phyloP scores from a whole-genome alignment of 345 rosid species.

The Lagerstroemia speciosa region DNA sequence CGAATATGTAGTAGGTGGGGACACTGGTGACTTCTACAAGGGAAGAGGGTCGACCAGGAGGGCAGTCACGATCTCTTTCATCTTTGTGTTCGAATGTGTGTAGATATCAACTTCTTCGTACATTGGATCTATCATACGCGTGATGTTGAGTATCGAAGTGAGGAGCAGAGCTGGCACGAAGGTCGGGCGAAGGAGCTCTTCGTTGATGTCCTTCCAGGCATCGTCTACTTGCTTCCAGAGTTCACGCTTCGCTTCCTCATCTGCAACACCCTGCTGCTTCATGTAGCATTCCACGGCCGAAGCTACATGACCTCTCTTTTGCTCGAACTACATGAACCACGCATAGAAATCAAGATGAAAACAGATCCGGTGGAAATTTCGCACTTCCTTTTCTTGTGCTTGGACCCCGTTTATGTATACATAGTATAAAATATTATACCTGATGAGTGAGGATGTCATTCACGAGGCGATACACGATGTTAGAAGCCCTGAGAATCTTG shows the following conservation, averaged over 20 bases:
- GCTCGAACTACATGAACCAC: constrained; percentile 11
- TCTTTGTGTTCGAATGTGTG: not conserved
- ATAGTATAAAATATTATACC: no score
- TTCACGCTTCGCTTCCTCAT: constrained; percentile 12
- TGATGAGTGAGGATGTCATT: constrained; percentile 18
- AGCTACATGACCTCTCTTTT: constrained; percentile 15
- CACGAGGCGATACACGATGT: constrained; percentile 12
- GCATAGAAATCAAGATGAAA: no score
- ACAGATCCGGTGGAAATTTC: no score
- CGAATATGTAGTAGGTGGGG: no score
- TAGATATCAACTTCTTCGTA: constrained; percentile 24
- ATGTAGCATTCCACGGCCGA: constrained; percentile 28
- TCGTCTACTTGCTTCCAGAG: constrained; percentile 5
- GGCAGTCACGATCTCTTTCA: constrained; percentile 13
- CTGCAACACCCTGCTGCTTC: constrained; percentile 16
- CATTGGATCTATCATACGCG: constrained; percentile 13
- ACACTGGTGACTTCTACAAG: not conserved
- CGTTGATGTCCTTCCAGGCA: no score
- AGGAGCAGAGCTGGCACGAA: constrained; percentile 16
- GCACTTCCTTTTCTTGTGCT: no score
- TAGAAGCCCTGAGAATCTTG: constrained; percentile 6
- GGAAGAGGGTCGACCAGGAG: constrained; percentile 13
- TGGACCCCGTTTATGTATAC: no score
- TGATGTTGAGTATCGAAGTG: constrained; percentile 13
- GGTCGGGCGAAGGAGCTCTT: constrained; percentile 15